These are phyloP conservation scores for Linderina pennispora DNA, from an alignment of 192 early-diverging fungal genomes.

Conservation along the genomic window DNA sequence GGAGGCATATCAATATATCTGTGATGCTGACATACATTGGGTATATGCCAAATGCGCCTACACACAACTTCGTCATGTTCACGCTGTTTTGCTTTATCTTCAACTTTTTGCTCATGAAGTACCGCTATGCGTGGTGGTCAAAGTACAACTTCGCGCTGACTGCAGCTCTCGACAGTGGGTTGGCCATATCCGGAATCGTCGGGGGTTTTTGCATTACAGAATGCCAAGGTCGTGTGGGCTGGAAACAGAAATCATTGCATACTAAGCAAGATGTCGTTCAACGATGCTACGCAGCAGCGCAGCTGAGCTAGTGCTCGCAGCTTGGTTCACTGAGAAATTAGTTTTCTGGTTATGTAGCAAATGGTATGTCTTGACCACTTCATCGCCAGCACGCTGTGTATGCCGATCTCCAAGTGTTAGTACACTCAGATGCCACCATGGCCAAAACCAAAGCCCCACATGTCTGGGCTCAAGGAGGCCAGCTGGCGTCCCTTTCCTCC, in stretches of 20 bases:
- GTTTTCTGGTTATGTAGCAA: too few relatives aligned
- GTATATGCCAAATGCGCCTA: conserved; percentile 52
- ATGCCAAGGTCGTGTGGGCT: conserved; percentile 27
- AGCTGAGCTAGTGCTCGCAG: too few relatives aligned
- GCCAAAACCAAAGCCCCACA: too few relatives aligned
- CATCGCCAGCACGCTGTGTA: too few relatives aligned
- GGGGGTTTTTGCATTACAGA: conserved; percentile 35
- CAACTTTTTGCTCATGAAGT: conserved; percentile 55
- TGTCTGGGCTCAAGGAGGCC: too few relatives aligned
- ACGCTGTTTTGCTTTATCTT: conserved; percentile 54
- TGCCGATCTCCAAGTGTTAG: too few relatives aligned
- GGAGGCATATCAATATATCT: conserved; percentile 56
- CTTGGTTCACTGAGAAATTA: too few relatives aligned
- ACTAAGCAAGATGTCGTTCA: conserved; percentile 15
- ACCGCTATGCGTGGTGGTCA: conserved; percentile 56
- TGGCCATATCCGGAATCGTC: conserved; percentile 31
- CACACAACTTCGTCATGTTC: conserved; percentile 35
- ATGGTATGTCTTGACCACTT: too few relatives aligned
- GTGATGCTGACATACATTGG: conserved; percentile 54
- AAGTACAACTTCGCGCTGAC: conserved; percentile 48
- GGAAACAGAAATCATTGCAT: conserved; percentile 24
- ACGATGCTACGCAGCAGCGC: too few relatives aligned
- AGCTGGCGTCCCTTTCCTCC: too few relatives aligned
- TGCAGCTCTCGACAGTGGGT: conserved; percentile 48
- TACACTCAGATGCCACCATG: too few relatives aligned